Percentiles rank a stretch among this genome's conserved stretches.
These are phyloP conservation scores for Eremomyces bilateralis DNA, from an alignment of 495 filamentous ascomycete genomes.

Conservation along the genomic window DNA sequence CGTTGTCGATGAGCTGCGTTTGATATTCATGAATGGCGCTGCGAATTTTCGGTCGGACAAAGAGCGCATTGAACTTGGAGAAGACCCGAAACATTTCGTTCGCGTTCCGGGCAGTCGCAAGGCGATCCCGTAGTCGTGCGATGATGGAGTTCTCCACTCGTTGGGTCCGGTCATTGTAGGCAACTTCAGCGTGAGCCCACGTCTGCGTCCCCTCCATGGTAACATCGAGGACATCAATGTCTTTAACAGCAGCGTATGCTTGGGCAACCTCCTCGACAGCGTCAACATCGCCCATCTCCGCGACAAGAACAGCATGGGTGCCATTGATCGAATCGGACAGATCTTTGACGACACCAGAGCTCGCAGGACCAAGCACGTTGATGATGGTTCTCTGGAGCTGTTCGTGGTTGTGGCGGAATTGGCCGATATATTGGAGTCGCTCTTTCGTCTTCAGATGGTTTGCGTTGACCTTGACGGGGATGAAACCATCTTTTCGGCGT, in stretches of 20 bases:
- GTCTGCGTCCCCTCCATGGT: conserved; percentile 66
- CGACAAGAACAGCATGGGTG: conserved; percentile 36
- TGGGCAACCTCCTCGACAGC: conserved; percentile 92
- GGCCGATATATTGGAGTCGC: conserved; percentile 75
- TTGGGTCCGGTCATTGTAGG: conserved; percentile 90
- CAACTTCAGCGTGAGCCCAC: conserved; percentile 82
- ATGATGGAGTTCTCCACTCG: conserved; percentile 98
- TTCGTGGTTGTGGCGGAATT: conserved; percentile 88
- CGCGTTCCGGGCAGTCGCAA: conserved; percentile 85
- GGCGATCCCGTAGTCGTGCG: conserved; percentile 71
- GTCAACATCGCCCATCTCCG: conserved; percentile 93
- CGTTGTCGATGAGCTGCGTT: conserved; percentile 86
- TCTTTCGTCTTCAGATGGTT: conserved; percentile 73
- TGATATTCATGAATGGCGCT: conserved; percentile 96
- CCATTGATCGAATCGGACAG: conserved; percentile 28
- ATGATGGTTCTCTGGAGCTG: conserved; percentile 90
- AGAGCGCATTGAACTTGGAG: conserved; percentile 97
- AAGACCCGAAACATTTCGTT: conserved; percentile 99
- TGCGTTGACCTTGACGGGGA: conserved; percentile 82
- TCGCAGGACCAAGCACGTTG: conserved; percentile 67
- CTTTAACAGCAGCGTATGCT: conserved; percentile 77
- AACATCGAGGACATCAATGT: conserved; percentile 88
- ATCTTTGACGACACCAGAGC: conserved; percentile 9
- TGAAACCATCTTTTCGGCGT: conserved; percentile 85
- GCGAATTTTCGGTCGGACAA: conserved; percentile 91